Conservation (phyloP, 225 moss, liverwort and hornwort genomes). For the Pseudisothecium myosuroides region DNA sequence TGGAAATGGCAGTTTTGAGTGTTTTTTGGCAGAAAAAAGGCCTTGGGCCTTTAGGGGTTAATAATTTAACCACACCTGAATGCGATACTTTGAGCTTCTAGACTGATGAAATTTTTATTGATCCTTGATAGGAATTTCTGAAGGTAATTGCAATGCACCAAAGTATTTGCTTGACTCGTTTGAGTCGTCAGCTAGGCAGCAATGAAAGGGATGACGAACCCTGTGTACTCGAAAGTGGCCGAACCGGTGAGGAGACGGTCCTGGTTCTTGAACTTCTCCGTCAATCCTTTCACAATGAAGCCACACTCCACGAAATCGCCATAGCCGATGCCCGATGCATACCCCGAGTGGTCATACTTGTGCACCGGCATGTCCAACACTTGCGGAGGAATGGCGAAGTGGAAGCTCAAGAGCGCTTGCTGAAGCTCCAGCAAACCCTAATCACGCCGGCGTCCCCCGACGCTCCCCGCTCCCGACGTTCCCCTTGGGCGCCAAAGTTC, state of each 20-base stretch:
- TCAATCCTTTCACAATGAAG: slow-evolving; percentile 73
- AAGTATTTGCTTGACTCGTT: too few species aligned
- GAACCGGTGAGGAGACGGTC: slow-evolving; percentile 26
- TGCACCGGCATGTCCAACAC: slow-evolving; percentile 55
- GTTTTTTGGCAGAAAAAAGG: too few species aligned
- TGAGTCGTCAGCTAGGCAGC: slow-evolving; percentile 40
- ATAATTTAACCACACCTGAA: too few species aligned
- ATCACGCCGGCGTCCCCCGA: too few species aligned
- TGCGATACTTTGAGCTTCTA: too few species aligned
- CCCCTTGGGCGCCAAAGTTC: too few species aligned
- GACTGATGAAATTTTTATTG: too few species aligned
- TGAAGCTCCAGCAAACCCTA: slow-evolving; percentile 58
- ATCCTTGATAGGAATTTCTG: too few species aligned
- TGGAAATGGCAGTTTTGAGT: too few species aligned
- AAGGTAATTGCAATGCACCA: too few species aligned
- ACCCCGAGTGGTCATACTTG: slow-evolving; percentile 56
- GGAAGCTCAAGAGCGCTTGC: slow-evolving; percentile 56
- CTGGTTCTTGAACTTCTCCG: slow-evolving; percentile 63
- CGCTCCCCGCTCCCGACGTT: too few species aligned
- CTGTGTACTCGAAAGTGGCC: slow-evolving; percentile 53
- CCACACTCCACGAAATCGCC: slow-evolving; percentile 83
- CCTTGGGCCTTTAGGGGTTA: too few species aligned
- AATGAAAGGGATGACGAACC: slow-evolving; percentile 69
- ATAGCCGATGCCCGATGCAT: slow-evolving; percentile 61
- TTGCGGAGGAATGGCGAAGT: slow-evolving; percentile 42